Conservation (phyloP, 108 stramenopile genomes). For the Cyclotella choctawhatcheeana region DNA sequence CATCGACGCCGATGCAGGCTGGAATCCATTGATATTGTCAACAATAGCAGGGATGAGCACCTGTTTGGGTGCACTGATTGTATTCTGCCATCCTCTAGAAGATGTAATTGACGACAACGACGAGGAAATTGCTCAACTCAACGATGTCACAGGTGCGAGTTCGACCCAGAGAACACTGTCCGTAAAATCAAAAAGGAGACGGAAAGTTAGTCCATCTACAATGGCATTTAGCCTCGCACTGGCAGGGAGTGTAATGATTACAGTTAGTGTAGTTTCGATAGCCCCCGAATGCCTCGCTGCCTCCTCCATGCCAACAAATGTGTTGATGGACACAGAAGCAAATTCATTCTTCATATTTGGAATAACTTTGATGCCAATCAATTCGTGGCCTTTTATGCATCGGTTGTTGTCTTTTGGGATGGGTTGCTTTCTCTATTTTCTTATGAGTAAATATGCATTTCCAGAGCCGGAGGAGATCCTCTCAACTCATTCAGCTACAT, state of each 20-base stretch:
- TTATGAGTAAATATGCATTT: conserved; percentile 58
- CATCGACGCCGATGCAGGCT: conserved; percentile 33
- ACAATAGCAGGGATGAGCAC: conserved; percentile 74
- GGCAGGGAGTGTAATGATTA: conserved; percentile 48
- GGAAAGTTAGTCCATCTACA: conserved; percentile 41
- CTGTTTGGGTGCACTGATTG: conserved; percentile 74
- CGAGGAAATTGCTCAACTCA: conserved; percentile 5
- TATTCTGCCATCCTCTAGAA: conserved; percentile 61
- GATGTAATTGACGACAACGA: conserved; percentile 15
- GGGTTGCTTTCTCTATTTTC: conserved; percentile 36
- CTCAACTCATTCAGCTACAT: conserved; percentile 31
- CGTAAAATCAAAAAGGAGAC: conserved; percentile 7
- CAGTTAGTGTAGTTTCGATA: conserved; percentile 41
- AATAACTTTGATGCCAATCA: conserved; percentile 47
- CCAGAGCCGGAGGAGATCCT: conserved; percentile 75
- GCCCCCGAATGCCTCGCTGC: conserved; percentile 44
- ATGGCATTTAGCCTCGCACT: conserved; percentile 63
- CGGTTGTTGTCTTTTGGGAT: conserved; percentile 43
- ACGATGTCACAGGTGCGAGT: background rate
- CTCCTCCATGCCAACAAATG: conserved; percentile 36
- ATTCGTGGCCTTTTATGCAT: conserved; percentile 37
- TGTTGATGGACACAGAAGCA: conserved; percentile 7
- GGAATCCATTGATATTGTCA: conserved; percentile 66
- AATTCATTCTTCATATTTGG: conserved; percentile 50
- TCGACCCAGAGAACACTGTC: background rate